phyloP scores from a whole-genome alignment of 352 stramenopile species.

The Pythium brachiatum region DNA sequence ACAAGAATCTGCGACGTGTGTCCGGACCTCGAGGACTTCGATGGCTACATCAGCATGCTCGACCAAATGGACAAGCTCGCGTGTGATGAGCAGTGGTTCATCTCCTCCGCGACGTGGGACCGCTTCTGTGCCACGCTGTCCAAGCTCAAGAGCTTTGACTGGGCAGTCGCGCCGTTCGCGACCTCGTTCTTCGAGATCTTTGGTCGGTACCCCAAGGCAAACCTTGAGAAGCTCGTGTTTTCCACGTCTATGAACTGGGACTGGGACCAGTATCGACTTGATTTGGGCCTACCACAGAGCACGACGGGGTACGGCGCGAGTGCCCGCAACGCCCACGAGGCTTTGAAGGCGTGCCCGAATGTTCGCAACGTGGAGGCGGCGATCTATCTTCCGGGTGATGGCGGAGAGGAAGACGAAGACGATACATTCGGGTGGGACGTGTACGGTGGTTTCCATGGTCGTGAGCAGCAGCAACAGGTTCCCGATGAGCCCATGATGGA shows the following conservation, averaged over 20 bases:
- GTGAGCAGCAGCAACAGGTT: not conserved
- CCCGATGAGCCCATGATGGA: constrained; percentile 10
- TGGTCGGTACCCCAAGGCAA: constrained; percentile 13
- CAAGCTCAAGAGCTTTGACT: constrained; percentile 18
- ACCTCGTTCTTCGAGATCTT: constrained; percentile 24
- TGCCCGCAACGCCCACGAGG: constrained; percentile 6
- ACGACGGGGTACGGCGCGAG: constrained; percentile 4
- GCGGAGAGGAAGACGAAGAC: constrained; percentile 2
- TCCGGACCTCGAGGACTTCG: constrained; percentile 8
- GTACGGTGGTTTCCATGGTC: not conserved
- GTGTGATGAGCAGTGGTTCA: constrained; percentile 17
- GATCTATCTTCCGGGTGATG: constrained; percentile 15
- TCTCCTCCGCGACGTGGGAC: constrained; percentile 13
- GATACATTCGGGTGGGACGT: constrained; percentile 7
- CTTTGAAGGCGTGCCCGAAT: constrained; percentile 13
- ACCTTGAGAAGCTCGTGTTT: constrained; percentile 13
- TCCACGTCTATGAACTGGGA: constrained; percentile 20
- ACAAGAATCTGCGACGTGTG: constrained; percentile 8
- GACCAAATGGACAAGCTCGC: constrained; percentile 9
- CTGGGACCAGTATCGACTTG: constrained; percentile 13
- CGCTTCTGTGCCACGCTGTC: constrained; percentile 3
- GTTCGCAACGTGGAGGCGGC: constrained; percentile 7
- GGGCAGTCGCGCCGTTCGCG: constrained; percentile 18
- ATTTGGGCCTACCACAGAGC: not conserved
- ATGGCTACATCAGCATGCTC: constrained; percentile 2